These are phyloP conservation scores for Chlamydomonas sp. DNA, from an alignment of 139 green algal genomes.

Conservation along the genomic window DNA sequence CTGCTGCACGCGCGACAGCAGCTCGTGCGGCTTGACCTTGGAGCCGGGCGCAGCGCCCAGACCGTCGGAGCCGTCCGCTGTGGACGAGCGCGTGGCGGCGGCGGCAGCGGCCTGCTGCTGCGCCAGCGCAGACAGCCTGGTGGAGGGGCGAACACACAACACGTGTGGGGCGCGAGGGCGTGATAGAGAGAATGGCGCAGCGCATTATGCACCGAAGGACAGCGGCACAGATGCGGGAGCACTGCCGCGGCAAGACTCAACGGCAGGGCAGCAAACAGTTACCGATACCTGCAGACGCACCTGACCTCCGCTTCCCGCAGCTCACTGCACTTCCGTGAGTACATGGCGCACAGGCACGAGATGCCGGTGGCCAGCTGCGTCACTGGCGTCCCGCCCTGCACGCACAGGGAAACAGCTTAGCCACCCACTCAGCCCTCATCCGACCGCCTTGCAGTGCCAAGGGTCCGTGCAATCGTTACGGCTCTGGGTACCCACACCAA, in stretches of 20 bases:
- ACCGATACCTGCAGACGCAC: not conserved
- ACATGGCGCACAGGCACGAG: not conserved
- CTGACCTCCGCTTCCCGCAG: not conserved
- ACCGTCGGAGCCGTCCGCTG: not conserved
- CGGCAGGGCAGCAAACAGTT: not conserved
- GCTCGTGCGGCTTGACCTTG: constrained; percentile 30
- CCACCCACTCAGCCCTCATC: too few species aligned
- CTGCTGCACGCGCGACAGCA: constrained; percentile 32
- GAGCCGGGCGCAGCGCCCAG: not conserved
- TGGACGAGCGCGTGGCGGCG: not conserved
- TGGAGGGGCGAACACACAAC: too few species aligned
- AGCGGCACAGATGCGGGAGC: too few species aligned
- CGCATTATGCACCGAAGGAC: too few species aligned
- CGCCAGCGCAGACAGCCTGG: not conserved
- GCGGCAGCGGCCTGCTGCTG: not conserved
- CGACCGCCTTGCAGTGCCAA: too few species aligned
- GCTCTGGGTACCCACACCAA: too few species aligned
- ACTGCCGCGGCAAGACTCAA: too few species aligned
- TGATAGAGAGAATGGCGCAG: too few species aligned
- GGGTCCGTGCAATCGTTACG: too few species aligned
- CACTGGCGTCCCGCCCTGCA: not conserved
- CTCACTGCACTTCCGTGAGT: not conserved
- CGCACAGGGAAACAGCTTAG: too few species aligned
- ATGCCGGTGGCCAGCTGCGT: not conserved
- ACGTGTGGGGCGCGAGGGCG: too few species aligned